A percentile compares a stretch with the other conserved stretches of the same genome.
Conservation (phyloP, 768 basidiomycete species). For the Mycena albidolilacea region DNA sequence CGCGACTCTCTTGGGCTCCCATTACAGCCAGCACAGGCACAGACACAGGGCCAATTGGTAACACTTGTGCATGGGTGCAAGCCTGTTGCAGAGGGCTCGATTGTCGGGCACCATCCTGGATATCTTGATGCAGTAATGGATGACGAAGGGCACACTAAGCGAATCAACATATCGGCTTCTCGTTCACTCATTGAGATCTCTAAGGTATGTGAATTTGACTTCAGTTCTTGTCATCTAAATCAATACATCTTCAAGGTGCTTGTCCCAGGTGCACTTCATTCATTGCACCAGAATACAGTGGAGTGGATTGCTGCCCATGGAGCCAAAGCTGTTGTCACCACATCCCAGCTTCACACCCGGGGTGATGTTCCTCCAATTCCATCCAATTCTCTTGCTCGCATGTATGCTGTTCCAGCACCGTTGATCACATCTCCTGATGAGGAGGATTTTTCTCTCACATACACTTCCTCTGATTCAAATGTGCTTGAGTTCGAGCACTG, state of each 20-base stretch:
- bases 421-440: too few species aligned
- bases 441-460: too few species aligned
- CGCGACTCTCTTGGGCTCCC: neutral
- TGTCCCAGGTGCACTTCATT: slow-evolving; percentile 4
- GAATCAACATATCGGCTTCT: neutral
- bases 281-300: slow-evolving; percentile 9
- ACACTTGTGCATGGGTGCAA: slow-evolving; percentile 17
- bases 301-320: slow-evolving; percentile 8
- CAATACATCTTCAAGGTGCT: neutral
- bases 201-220: too few species aligned
- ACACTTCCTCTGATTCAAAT: too few species aligned
- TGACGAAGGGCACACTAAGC: neutral
- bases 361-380: too few species aligned
- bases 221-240: too few species aligned
- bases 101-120: slow-evolving; percentile 3
- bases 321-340: neutral
- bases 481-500: too few species aligned
- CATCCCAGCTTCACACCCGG: slow-evolving; percentile 1
- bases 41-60: slow-evolving; percentile 1
- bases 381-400: neutral
- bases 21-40: neutral
- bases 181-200: too few species aligned
- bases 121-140: slow-evolving; percentile 1
- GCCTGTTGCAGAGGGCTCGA: slow-evolving; percentile 5
- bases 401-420: neutral